phyloP scores from a whole-genome alignment of 495 filamentous ascomycete species.

The Penicillium malachiteum region DNA sequence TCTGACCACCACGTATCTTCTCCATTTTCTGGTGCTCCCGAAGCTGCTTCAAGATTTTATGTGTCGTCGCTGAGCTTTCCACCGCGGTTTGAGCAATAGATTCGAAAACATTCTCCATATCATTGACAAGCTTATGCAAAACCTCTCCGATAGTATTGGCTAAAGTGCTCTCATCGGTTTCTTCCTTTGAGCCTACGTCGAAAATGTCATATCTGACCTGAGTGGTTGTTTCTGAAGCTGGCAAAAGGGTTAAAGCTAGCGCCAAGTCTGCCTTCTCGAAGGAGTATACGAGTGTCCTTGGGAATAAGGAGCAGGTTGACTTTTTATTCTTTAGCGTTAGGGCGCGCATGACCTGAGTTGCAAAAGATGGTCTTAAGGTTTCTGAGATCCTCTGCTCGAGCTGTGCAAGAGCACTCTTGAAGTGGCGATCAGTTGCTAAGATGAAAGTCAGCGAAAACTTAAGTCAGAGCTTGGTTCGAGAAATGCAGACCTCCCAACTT shows the following conservation, averaged over 20 bases:
- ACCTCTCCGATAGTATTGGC: neutral
- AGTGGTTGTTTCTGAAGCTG: constrained; percentile 19
- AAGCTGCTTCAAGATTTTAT: constrained; percentile 19
- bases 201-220: constrained; percentile 25
- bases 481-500: constrained; percentile 31
- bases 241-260: constrained; percentile 18
- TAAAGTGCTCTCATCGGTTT: neutral
- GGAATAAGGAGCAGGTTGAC: constrained; percentile 12
- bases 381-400: constrained; percentile 10
- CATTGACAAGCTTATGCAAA: neutral
- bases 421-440: constrained; percentile 8
- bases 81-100: neutral
- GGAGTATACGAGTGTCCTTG: constrained; percentile 15
- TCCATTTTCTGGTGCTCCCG: constrained; percentile 35
- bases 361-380: neutral
- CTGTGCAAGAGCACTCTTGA: neutral
- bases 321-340: constrained; percentile 1
- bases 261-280: constrained; percentile 14
- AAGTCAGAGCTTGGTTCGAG: too few relatives aligned
- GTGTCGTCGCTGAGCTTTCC: constrained; percentile 1
- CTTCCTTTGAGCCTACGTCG: neutral
- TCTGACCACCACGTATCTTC: constrained; percentile 18
- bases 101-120: constrained; percentile 9
- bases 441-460: neutral
- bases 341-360: constrained; percentile 4